These are phyloP conservation scores for Musa beccarii DNA, from an alignment of 176 grass and related monocot genomes.

Conservation along the genomic window DNA sequence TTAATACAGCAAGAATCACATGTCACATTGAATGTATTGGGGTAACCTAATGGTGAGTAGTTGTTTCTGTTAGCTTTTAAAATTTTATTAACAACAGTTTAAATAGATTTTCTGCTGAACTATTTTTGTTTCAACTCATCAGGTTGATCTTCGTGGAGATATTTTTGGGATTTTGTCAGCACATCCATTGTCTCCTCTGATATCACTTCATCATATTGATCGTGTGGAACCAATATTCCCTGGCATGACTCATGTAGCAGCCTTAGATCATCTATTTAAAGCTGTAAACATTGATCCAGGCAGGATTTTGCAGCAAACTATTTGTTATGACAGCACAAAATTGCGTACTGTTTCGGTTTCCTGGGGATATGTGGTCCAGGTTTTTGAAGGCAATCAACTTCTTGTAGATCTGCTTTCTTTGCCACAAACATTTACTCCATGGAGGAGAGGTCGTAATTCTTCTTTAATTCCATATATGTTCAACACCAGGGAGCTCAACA, in stretches of 20 bases:
- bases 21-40: background rate
- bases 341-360: constrained; percentile 54
- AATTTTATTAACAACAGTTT: background rate
- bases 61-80: background rate
- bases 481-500: constrained; percentile 43
- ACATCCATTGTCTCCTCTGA: constrained; percentile 64
- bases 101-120: background rate
- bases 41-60: background rate
- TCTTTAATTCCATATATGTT: constrained; percentile 56
- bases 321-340: constrained; percentile 59
- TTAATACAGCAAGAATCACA: background rate
- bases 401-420: constrained; percentile 69
- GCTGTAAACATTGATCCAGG: constrained; percentile 50
- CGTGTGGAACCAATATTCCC: constrained; percentile 60
- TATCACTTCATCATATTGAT: constrained; percentile 90
- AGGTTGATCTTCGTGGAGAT: constrained; percentile 82
- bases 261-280: constrained; percentile 45
- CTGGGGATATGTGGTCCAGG: constrained; percentile 69
- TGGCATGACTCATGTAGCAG: constrained; percentile 45
- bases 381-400: constrained; percentile 62
- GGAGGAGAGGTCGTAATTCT: constrained; percentile 49
- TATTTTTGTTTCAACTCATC: constrained; percentile 16
- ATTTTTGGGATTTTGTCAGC: constrained; percentile 74
- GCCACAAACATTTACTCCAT: constrained; percentile 63
- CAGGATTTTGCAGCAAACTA: constrained; percentile 77